Conservation (phyloP, 2,329 filamentous ascomycete genomes). For the Diplocarpon rosae region DNA sequence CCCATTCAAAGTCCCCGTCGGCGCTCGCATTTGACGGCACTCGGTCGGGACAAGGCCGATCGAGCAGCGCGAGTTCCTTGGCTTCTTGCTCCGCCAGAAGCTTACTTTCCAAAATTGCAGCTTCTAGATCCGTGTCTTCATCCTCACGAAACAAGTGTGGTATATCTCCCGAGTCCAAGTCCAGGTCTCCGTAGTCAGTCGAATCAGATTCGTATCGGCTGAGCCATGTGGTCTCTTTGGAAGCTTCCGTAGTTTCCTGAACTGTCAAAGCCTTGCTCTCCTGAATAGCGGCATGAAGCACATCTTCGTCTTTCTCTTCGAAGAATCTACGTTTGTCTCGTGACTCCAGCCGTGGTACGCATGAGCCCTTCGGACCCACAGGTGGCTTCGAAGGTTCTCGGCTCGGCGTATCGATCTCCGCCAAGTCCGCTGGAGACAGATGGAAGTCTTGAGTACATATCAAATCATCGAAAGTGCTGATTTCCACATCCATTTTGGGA, state of each 20-base stretch:
- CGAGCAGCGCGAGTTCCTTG: background rate
- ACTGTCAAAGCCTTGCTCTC: constrained; percentile 9
- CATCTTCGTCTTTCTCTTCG: constrained; percentile 21
- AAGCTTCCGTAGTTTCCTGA: background rate
- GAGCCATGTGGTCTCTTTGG: background rate
- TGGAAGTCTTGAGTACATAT: constrained; percentile 34
- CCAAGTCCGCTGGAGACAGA: constrained; percentile 37
- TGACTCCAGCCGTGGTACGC: background rate
- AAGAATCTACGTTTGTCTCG: constrained; percentile 17
- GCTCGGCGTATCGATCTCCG: constrained; percentile 30
- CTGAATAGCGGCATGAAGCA: constrained; percentile 15
- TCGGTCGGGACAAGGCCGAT: background rate
- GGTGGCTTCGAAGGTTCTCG: constrained; percentile 2
- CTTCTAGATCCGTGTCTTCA: constrained; percentile 17
- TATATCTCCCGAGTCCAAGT: background rate
- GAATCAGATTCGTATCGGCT: background rate
- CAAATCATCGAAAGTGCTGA: constrained; percentile 10
- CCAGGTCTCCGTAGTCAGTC: constrained; percentile 1
- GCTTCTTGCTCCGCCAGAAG: background rate
- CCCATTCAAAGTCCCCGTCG: background rate
- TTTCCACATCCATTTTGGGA: constrained; percentile 1
- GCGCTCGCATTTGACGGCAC: background rate
- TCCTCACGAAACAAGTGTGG: constrained; percentile 23
- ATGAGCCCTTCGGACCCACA: background rate
- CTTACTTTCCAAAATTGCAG: constrained; percentile 8